Conservation (phyloP, 345 rosid species). For the Durio zibethinus region DNA sequence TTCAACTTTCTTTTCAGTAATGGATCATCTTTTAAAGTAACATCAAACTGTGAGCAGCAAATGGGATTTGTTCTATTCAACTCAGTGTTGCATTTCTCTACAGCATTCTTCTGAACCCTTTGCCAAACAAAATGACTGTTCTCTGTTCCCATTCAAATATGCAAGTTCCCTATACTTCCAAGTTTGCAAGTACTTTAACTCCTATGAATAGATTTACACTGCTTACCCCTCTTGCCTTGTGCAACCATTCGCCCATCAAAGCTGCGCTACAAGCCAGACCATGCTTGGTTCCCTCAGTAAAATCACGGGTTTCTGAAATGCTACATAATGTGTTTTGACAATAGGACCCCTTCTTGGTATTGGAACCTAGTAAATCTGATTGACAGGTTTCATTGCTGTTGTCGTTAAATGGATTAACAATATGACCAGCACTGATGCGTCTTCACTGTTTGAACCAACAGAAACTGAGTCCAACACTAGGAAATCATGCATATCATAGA, state of each 20-base stretch:
- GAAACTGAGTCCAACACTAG: conserved; percentile 26
- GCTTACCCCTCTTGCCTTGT: conserved; percentile 28
- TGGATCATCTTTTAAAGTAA: conserved; percentile 16
- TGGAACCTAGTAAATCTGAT: conserved; percentile 18
- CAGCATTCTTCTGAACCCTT: conserved; percentile 39
- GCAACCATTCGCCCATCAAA: conserved; percentile 15
- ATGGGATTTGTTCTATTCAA: conserved; percentile 21
- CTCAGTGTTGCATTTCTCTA: conserved; percentile 16
- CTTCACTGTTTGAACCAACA: conserved; percentile 30
- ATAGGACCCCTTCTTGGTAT: conserved; percentile 17
- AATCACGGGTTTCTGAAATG: conserved; percentile 20
- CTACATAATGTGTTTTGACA: conserved; percentile 12
- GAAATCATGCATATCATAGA: conserved; percentile 21
- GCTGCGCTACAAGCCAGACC: conserved; percentile 12
- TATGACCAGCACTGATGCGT: conserved; percentile 15
- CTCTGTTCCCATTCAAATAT: conserved; percentile 32
- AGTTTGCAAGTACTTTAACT: conserved; percentile 22
- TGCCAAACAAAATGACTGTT: conserved; percentile 46
- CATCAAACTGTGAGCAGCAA: conserved; percentile 12
- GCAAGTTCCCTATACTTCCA: conserved; percentile 25
- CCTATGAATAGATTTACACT: conserved; percentile 24
- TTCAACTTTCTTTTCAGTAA: conserved; percentile 31
- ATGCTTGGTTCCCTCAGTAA: conserved; percentile 8
- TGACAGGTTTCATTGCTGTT: background rate
- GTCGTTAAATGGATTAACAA: conserved; percentile 14